These are phyloP conservation scores for Aspergillus incahuasiensis DNA, from an alignment of 495 filamentous ascomycete genomes.

Conservation along the genomic window DNA sequence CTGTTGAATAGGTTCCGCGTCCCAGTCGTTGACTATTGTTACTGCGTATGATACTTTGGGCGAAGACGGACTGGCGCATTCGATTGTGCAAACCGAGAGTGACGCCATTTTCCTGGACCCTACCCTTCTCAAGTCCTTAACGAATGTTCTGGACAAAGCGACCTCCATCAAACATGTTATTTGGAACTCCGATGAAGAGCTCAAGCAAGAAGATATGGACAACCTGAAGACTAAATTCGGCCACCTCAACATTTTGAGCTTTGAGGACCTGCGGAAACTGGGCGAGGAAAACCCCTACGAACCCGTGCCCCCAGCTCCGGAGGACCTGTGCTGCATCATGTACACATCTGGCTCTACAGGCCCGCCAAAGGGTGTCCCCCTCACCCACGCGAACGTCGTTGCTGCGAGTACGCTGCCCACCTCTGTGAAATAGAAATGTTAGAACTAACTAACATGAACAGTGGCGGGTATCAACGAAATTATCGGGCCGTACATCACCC, in stretches of 20 bases:
- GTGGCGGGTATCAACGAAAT: conserved; percentile 85
- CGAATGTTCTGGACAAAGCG: conserved; percentile 75
- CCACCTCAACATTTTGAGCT: conserved; percentile 70
- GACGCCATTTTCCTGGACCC: conserved; percentile 90
- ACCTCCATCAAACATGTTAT: conserved; percentile 76
- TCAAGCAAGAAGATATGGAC: conserved; percentile 75
- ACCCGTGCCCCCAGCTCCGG: conserved; percentile 69
- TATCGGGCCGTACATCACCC: conserved; percentile 77
- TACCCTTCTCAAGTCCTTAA: conserved; percentile 71
- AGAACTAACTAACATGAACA: conserved; percentile 25
- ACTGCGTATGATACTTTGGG: conserved; percentile 98
- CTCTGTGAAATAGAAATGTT: neutral
- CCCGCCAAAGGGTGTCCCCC: conserved; percentile 87
- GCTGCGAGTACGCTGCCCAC: conserved; percentile 63
- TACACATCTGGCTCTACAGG: conserved; percentile 99
- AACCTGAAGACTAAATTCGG: conserved; percentile 66
- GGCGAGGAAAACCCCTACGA: conserved; percentile 82
- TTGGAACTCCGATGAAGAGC: conserved; percentile 77
- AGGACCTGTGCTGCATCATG: conserved; percentile 98
- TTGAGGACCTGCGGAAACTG: conserved; percentile 77
- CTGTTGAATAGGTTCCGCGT: conserved; percentile 49
- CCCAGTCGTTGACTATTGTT: conserved; percentile 93
- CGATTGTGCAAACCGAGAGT: conserved; percentile 79
- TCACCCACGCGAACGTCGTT: conserved; percentile 86
- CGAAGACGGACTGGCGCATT: conserved; percentile 88